Base-by-base conservation (phyloP, 768 basidiomycete species). In the Tephrocybe sp. region DNA sequence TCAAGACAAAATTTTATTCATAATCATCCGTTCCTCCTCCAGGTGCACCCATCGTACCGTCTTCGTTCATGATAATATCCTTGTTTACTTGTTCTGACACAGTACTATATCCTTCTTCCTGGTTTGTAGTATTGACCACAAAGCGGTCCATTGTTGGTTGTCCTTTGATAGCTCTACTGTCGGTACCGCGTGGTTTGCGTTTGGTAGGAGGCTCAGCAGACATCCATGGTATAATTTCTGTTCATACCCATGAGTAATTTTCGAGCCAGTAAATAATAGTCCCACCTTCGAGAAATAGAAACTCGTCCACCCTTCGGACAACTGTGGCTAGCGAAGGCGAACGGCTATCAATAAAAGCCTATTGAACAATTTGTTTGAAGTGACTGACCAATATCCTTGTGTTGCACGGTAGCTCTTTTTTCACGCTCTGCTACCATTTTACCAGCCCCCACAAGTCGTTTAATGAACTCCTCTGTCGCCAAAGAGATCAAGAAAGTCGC, bases 401-500 rank as follows among this genome's bases (percentile, higher is more conserved):
- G 78, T 61, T 90, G 88, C 15, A 94, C 79, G 0, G 83, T 92
- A 23, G 80, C 65, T 52, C 92, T 71, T 56, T 81, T 85, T 53
- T 93, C 90, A 45, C 80, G 70, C 49, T 79, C 75, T 4, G 92
- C 89, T 12, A 82, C 76, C 45, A 71, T 76, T 54, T 88, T 83
- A n/a, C 79, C 80, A 5, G 88, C 86, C 48, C 86, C 80, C 25
- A 79, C 76, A 23, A 94, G 68, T 42, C 83, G 77, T 63, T 80
- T 83, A 45, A 94, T 85, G 56, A 95, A 94, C 64, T 91, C 86
- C 67, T 95, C 93, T 47, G 93, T 85, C 4, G 91, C 91, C 22
- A 91, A 69, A 18, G 88, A 82, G 39, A 94, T 84, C 53, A 92
- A 67, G 56, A 91, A 83, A 0, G 82, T 78, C 19, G 90, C 91